These are phyloP conservation scores for Dictyostelium intermedium DNA, from an alignment of 78 protist species.

Conservation along the genomic window DNA sequence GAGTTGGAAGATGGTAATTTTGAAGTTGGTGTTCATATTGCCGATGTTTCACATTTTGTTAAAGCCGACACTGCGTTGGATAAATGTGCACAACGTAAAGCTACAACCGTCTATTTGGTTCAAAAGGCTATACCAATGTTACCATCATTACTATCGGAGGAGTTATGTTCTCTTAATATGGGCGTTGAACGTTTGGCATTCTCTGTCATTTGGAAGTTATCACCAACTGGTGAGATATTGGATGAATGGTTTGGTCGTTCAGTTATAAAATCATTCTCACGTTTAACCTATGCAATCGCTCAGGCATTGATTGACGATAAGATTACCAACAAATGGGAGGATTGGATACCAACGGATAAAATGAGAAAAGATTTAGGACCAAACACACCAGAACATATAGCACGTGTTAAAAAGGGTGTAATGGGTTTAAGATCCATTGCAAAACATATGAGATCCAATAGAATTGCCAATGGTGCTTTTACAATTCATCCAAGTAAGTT, in stretches of 20 bases:
- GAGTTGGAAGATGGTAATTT: slow-evolving; percentile 72
- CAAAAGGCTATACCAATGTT: slow-evolving; percentile 94
- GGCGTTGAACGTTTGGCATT: slow-evolving; percentile 95
- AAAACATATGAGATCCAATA: slow-evolving; percentile 11
- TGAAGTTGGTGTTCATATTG: slow-evolving; percentile 96
- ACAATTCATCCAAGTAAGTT: slow-evolving; percentile 78
- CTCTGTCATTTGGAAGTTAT: slow-evolving; percentile 83
- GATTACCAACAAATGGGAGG: slow-evolving; percentile 3
- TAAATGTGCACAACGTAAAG: slow-evolving; percentile 81
- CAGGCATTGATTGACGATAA: slow-evolving; percentile 79
- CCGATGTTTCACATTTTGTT: slow-evolving; percentile 95
- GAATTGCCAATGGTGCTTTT: slow-evolving; percentile 78
- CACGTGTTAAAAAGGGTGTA: neutral
- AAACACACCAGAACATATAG: slow-evolving; percentile 41
- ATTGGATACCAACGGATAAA: slow-evolving; percentile 2
- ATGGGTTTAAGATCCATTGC: slow-evolving; percentile 50
- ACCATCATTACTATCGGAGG: slow-evolving; percentile 87
- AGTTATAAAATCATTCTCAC: slow-evolving; percentile 91
- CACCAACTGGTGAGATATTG: slow-evolving; percentile 76
- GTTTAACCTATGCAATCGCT: slow-evolving; percentile 92
- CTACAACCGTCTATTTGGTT: slow-evolving; percentile 93
- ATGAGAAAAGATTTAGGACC: slow-evolving; percentile 25
- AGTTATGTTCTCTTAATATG: slow-evolving; percentile 92
- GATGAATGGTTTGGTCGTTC: slow-evolving; percentile 85
- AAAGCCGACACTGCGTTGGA: slow-evolving; percentile 82